Evolutionary conservation across 2,329 filamentous ascomycete species (phyloP).

Genomic region (Pyricularia grisea): DNA sequence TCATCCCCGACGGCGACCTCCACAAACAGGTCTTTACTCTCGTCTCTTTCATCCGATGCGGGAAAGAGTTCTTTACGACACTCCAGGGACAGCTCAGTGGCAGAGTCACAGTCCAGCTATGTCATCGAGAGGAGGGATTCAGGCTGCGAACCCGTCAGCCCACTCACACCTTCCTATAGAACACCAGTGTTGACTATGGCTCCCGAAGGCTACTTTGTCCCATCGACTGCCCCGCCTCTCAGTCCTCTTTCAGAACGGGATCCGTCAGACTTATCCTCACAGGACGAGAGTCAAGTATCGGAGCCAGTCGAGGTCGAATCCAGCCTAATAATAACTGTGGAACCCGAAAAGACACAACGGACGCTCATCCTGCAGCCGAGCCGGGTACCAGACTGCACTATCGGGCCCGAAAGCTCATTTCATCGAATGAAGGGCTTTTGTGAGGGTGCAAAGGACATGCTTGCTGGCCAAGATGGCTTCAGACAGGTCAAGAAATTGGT

Average conservation of each 20-base stretch:
- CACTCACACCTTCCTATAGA: background rate
- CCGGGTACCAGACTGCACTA: constrained; percentile 27
- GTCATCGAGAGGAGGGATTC: constrained; percentile 15
- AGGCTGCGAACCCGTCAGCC: background rate
- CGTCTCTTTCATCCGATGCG: constrained; percentile 2
- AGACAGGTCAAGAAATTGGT: constrained; percentile 41
- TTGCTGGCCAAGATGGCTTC: constrained; percentile 37
- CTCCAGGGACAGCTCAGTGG: constrained; percentile 14
- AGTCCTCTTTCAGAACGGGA: background rate
- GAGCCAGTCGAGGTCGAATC: constrained; percentile 7
- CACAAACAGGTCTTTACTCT: background rate
- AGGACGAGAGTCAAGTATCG: background rate
- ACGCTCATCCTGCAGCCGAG: constrained; percentile 7
- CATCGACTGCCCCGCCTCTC: background rate
- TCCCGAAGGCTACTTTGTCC: background rate
- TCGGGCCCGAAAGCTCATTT: constrained; percentile 38
- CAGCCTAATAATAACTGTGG: constrained; percentile 14
- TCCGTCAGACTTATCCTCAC: background rate
- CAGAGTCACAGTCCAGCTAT: constrained; percentile 24
- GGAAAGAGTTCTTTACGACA: constrained; percentile 17
- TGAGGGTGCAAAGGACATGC: constrained; percentile 40
- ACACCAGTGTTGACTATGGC: background rate
- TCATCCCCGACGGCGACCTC: background rate
- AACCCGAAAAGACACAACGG: constrained; percentile 6
- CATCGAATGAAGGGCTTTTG: constrained; percentile 45